Evolutionary conservation across 1,284 basidiomycete species (phyloP).

Genomic region (Sporisorium iseilematis-ciliati): DNA sequence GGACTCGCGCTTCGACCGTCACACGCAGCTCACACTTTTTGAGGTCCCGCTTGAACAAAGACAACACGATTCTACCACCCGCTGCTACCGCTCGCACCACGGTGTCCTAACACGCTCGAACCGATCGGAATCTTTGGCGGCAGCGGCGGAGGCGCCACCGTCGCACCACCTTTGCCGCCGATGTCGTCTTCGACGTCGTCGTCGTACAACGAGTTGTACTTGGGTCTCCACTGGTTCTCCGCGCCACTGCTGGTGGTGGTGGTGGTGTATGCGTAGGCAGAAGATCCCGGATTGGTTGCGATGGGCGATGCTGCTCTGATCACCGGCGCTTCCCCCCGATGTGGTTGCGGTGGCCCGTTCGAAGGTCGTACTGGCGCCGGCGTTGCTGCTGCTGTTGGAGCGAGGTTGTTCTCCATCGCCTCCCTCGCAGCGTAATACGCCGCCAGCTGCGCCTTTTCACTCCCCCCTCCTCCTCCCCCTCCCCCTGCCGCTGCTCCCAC

Average conservation of each 20-base stretch:
- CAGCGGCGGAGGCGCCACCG: slow-evolving; percentile 21
- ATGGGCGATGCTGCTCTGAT: slow-evolving; percentile 1
- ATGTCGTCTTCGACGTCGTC: neutral
- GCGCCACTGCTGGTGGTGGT: neutral
- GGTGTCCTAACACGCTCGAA: neutral
- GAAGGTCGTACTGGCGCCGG: neutral
- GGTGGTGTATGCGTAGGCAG: neutral
- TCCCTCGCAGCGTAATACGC: slow-evolving; percentile 51
- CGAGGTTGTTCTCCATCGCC: slow-evolving; percentile 32
- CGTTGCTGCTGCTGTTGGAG: neutral
- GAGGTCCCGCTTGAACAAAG: no score
- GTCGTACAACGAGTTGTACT: slow-evolving; percentile 42
- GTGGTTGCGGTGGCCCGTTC: neutral
- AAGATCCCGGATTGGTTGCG: neutral
- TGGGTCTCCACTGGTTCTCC: slow-evolving; percentile 20
- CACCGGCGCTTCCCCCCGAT: no score
- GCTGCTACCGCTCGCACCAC: neutral
- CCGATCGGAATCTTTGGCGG: slow-evolving; percentile 44
- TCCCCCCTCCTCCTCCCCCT: neutral
- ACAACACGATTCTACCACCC: neutral
- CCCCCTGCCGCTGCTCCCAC: neutral
- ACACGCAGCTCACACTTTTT: no score
- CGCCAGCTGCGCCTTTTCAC: slow-evolving; percentile 49
- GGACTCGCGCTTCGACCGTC: no score
- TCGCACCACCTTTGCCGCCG: neutral